Base-by-base conservation (phyloP, 805 yeast genomes). In the Zygosaccharomyces gambellarensis region DNA sequence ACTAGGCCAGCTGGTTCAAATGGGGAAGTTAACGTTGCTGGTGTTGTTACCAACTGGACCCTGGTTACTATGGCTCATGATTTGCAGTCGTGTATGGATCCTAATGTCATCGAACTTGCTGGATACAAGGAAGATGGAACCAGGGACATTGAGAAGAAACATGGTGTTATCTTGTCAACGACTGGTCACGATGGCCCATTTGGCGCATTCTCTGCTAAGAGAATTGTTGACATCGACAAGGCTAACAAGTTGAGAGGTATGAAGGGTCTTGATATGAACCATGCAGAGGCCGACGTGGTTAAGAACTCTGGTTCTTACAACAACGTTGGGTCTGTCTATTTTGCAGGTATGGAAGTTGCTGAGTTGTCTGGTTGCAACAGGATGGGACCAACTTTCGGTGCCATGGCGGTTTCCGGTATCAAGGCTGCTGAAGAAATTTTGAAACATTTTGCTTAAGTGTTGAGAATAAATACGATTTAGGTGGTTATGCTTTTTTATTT, bases 321-420 rank as follows among this genome's bases (percentile, higher is more conserved):
- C 12, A 68, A 68, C 50, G 65, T 64, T 38, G 64, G 56, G 38
- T 51, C 57, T 10, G 59, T 65, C 49, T 64, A 64, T 54, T 65
- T 67, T 47, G 78, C 79, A 10, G 90, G 92, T 59, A 85, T 85
- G 92, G 90, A 85, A 69, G 75, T 83, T 56, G 82, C 87, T 30
- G 90, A 85, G 64, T 79, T 84, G 47, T 87, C 83, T 60, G 90
- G 90, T 23, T 78, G 80, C 57, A 82, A 83, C 76, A 79, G 92
- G 70, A 85, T 85, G 90, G 90, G 90, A 25, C 90, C 92, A 45
- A 84, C 90, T 36, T 85, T 85, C 58, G 90, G 89, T 51, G 90
- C 90, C 42, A 85, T 85, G 90, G 84, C 80, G 30, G 77, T 83
- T 49, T 79, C 86, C 25, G 92, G 92, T 60, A 83, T 84, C 58